Base-by-base conservation (phyloP, 2,329 filamentous ascomycete species). In the Tolypocladium capitatum region DNA sequence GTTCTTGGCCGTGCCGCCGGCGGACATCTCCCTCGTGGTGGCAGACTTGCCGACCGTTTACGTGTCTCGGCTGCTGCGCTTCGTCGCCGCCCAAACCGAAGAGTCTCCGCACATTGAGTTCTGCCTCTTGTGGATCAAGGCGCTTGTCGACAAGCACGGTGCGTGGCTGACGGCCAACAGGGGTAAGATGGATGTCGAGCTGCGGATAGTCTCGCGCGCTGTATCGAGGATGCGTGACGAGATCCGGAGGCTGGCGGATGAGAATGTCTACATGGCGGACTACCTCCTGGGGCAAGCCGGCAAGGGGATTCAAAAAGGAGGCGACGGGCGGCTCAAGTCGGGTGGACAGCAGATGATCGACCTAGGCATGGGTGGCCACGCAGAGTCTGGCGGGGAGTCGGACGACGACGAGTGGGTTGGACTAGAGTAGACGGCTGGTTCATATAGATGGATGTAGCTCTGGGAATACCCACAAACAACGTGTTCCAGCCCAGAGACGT, bases 81-180 rank as follows among this genome's bases (percentile, higher is more conserved):
- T 95, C 55, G 84, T 97, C 7, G 89, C 89, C 2, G 76, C 84
- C 10, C 86, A 94, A 59, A 86, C 87, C 1, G 91, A 97, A 58
- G 82, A 91, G 60, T 90, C 84, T 2, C 91, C 90, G 2, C 91
- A 96, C 70, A 76, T 98, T 5, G 92, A 98, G 67, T 94, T 97
- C 67, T 94, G 92, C 58, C 70, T 98, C 41, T 70, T 91, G 9
- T 98, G 92, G 92, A 85, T 96, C 59, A 86, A 92, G 64, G 81
- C 86, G 1, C 68, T 84, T 32, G 72, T 97, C 49, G 84, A 85
- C 57, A 81, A 81, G 56, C 91, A 97, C 63, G 92, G 92, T 32
- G 75, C 84, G 21, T 91, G 84, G 73, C 75, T 98, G 57, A 85
- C 87, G 49, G 84, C 90, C 33, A 84, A 91, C 62, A 75, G 84